Evolutionary conservation across 2,329 filamentous ascomycete species (phyloP).

Genomic region (Exophiala aquamarina): DNA sequence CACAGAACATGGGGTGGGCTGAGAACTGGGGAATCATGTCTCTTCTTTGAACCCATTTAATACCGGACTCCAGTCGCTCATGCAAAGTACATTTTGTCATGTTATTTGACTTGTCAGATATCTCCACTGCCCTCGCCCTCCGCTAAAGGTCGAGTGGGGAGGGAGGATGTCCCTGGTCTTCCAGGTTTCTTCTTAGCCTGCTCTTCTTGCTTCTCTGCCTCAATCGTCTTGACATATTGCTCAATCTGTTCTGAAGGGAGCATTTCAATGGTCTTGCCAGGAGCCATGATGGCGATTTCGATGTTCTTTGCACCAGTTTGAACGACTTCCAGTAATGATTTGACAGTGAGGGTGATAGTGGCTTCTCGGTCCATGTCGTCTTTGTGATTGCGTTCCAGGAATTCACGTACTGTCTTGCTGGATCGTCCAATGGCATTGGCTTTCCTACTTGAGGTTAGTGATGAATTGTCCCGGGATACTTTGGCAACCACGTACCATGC

Average conservation of each 20-base stretch:
- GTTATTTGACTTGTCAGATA: constrained; percentile 9
- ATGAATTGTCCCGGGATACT: constrained; percentile 21
- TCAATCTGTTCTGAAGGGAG: constrained; percentile 95
- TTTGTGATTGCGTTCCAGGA: constrained; percentile 98
- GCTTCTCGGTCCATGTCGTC: constrained; percentile 94
- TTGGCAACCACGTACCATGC: constrained; percentile 70
- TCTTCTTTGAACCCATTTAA: constrained; percentile 12
- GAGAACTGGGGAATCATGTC: background rate
- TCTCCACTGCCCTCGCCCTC: constrained; percentile 36
- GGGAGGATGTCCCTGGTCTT: constrained; percentile 51
- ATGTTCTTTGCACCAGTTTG: constrained; percentile 99
- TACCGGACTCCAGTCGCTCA: constrained; percentile 26
- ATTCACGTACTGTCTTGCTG: constrained; percentile 98
- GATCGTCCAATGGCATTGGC: constrained; percentile 98
- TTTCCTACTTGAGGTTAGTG: constrained; percentile 65
- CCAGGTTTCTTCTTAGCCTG: constrained; percentile 94
- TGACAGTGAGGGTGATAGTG: constrained; percentile 95
- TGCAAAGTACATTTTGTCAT: constrained; percentile 16
- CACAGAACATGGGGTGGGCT: too few species aligned
- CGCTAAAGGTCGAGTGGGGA: constrained; percentile 62
- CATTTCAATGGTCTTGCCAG: constrained; percentile 88
- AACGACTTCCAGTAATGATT: constrained; percentile 95
- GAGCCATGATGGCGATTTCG: constrained; percentile 97
- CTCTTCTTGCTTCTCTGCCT: constrained; percentile 99
- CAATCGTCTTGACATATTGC: constrained; percentile 96